These are phyloP conservation scores for Leccinum longicurvipes DNA, from an alignment of 768 basidiomycete species.

Conservation along the genomic window DNA sequence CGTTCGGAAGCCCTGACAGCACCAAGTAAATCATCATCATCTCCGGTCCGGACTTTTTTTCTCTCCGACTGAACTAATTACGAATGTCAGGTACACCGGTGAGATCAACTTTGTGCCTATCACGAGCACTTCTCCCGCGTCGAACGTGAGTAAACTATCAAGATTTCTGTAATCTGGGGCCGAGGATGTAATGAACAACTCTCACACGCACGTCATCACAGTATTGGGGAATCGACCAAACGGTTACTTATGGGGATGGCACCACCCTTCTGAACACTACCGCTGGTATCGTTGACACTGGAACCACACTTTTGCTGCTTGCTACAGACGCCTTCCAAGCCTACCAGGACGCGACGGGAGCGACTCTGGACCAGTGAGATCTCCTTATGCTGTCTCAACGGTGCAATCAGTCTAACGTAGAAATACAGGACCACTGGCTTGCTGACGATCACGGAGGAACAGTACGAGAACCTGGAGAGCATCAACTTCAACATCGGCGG, in stretches of 20 bases:
- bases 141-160: conserved; percentile 18
- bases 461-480: conserved; percentile 48
- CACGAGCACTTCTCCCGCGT: conserved; percentile 45
- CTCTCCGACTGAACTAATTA: not conserved
- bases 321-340: conserved; percentile 57
- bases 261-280: conserved; percentile 34
- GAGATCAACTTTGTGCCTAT: conserved; percentile 38
- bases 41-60: not conserved
- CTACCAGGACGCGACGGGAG: conserved; percentile 55
- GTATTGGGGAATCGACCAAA: conserved; percentile 49
- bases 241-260: conserved; percentile 34
- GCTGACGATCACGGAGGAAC: conserved; percentile 46
- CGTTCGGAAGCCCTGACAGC: conserved; percentile 49
- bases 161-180: not conserved
- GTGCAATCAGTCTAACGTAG: not conserved
- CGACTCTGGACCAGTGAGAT: conserved; percentile 45
- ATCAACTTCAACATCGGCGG: conserved; percentile 51
- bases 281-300: conserved; percentile 51
- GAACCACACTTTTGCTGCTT: conserved; percentile 52
- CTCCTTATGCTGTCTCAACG: not conserved
- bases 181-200: not conserved
- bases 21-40: conserved; percentile 33
- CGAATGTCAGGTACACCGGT: conserved; percentile 29
- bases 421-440: conserved; percentile 48
- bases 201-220: conserved; percentile 2